These are phyloP conservation scores for Fomitopsis palustris DNA, from an alignment of 1,284 basidiomycete species.

Conservation along the genomic window DNA sequence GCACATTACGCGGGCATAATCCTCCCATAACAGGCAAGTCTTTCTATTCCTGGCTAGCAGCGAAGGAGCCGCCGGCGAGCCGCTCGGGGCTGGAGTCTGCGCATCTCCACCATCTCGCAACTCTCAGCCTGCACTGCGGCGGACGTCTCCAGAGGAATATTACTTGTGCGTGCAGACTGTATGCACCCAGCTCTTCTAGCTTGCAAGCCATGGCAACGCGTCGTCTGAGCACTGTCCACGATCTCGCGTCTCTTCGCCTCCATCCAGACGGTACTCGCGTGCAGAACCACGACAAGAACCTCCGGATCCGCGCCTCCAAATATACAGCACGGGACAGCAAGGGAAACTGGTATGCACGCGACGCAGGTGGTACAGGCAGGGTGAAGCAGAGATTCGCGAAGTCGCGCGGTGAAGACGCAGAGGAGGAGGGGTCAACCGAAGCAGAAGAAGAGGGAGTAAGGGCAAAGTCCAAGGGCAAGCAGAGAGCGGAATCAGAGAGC, in stretches of 20 bases:
- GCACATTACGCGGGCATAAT: conserved; percentile 1
- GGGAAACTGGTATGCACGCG: conserved; percentile 33
- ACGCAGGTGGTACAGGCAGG: conserved; percentile 29
- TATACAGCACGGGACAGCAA: conserved; percentile 24
- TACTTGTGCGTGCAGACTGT: background rate
- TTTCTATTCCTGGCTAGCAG: background rate
- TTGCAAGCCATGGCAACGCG: conserved; percentile 38
- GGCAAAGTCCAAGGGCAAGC: conserved; percentile 24
- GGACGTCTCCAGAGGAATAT: background rate
- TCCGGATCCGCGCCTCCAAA: conserved; percentile 18
- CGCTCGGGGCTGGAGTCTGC: background rate
- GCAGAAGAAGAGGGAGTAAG: conserved; percentile 1
- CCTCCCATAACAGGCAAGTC: background rate
- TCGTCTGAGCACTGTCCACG: conserved; percentile 54
- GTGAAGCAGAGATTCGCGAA: conserved; percentile 23
- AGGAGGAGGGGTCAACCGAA: conserved; percentile 15
- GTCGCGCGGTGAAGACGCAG: conserved; percentile 15
- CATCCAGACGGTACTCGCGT: conserved; percentile 60
- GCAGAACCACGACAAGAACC: conserved; percentile 35
- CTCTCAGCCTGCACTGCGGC: background rate
- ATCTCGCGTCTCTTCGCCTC: conserved; percentile 53
- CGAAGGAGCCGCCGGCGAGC: background rate
- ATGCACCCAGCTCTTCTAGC: background rate
- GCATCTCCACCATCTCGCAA: background rate
- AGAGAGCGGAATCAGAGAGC: conserved; percentile 15